Base-by-base conservation (phyloP, 73 alveolate genomes). In the Paramecium primaurelia region DNA sequence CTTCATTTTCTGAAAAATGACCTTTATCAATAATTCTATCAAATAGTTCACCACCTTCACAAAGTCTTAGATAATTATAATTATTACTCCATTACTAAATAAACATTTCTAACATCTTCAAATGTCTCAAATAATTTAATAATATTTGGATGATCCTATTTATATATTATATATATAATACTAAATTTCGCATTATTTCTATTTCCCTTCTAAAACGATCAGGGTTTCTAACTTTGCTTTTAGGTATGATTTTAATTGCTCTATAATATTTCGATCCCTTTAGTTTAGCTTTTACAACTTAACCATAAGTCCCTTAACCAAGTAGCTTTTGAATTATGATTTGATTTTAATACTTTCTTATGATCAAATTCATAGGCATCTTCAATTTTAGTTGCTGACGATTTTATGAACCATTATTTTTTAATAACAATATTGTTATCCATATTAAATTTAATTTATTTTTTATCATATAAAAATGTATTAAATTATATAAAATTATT, bases 21-120 rank as follows among this genome's bases (percentile, higher is more conserved):
- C 97, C 97, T 86, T 95, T 93, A 22, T 84, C 92, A 12, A 94
- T 94, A 86, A 98, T 95, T 75, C 95, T 88, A 44, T 97, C 99
- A 71, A 95, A 96, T 28, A 98, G 92, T 89, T 98, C 99, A 22
- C 99, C 99, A 36, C 99, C 99, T 28, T 93, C 93, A 54, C 99
- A 97, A 36, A 94, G 45, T 88, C 58, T 44, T 25, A 32, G 0
- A 18, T 34, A 11, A 86, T 30, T 25, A 68, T 54, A 6, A 54
- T 18, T 49, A 0, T 86, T 71, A 40, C 85, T 95, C 98, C 97
- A 94, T 95, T 26, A 95, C 96, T 42, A 95, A 75, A 73, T 94
- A 87, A 8, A 95, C 80, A 42, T 92, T 91, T 38, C 93, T 60
- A 64, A 51, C 93, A 40, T 92, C 97, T 92, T 96, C 98, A 60